Evolutionary conservation across 139 green algal genomes (phyloP).

Genomic region (Marvania coccoides): DNA sequence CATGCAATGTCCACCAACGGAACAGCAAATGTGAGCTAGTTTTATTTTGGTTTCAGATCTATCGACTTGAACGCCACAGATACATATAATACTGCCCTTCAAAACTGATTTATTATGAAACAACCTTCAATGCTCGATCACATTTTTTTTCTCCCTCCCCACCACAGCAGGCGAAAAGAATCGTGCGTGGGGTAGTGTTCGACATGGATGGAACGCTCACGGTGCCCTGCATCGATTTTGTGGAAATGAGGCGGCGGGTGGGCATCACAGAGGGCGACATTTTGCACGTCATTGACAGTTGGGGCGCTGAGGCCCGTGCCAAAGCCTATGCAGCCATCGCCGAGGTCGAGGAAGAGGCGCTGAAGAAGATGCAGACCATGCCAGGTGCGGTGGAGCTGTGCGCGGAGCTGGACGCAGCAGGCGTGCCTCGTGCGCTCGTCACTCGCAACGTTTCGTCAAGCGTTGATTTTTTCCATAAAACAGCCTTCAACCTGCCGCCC

Average conservation of each 20-base stretch:
- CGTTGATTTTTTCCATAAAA: conserved; percentile 50
- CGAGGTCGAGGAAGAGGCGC: conserved; percentile 36
- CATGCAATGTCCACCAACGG: too few relatives aligned
- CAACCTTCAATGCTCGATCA: too few relatives aligned
- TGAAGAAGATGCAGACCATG: conserved; percentile 69
- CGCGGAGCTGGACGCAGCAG: conserved; percentile 36
- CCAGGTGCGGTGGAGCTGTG: conserved; percentile 60
- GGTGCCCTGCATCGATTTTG: conserved; percentile 32
- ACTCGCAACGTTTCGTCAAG: conserved; percentile 52
- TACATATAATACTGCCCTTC: too few relatives aligned
- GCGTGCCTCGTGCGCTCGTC: conserved; percentile 53
- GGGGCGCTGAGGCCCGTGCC: background rate
- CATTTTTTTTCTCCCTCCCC: too few relatives aligned
- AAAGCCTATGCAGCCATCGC: conserved; percentile 5
- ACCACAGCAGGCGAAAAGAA: too few relatives aligned
- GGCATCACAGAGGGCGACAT: conserved; percentile 17
- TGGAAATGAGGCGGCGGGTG: conserved; percentile 16
- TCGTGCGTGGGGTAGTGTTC: conserved; percentile 19
- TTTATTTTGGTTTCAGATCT: too few relatives aligned
- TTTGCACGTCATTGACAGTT: conserved; percentile 10
- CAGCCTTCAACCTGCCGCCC: conserved; percentile 37
- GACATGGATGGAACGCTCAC: conserved; percentile 32
- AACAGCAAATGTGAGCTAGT: too few relatives aligned
- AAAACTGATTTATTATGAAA: too few relatives aligned
- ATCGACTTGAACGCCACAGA: too few relatives aligned